These are phyloP conservation scores for Tetrapisispora arboricola DNA, from an alignment of 805 yeast species.

Conservation along the genomic window DNA sequence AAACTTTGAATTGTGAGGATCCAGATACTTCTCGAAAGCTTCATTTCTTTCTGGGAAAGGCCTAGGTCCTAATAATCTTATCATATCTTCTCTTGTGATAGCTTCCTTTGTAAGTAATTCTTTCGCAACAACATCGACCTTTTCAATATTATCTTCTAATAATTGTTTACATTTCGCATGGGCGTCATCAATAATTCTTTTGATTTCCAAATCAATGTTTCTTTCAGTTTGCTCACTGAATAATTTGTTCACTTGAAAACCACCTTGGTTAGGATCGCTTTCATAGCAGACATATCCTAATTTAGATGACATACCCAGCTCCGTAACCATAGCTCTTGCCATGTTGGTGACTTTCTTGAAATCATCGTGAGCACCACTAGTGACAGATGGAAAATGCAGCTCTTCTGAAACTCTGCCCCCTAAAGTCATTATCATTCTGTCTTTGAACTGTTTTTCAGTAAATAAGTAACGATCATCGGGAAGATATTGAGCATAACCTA, in stretches of 20 bases:
- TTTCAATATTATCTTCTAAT: slow-evolving; percentile 57
- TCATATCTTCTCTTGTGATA: slow-evolving; percentile 89
- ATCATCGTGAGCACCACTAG: slow-evolving; percentile 94
- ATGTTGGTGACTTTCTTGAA: slow-evolving; percentile 90
- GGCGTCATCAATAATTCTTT: slow-evolving; percentile 65
- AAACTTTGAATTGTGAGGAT: slow-evolving; percentile 20
- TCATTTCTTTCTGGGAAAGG: slow-evolving; percentile 87
- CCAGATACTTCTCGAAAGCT: slow-evolving; percentile 83
- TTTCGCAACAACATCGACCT: slow-evolving; percentile 79
- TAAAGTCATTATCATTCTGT: slow-evolving; percentile 91
- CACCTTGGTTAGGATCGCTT: slow-evolving; percentile 30
- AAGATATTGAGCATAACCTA: slow-evolving; percentile 94
- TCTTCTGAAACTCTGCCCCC: slow-evolving; percentile 98
- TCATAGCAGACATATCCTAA: slow-evolving; percentile 74
- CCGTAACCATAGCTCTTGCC: slow-evolving; percentile 88
- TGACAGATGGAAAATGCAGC: slow-evolving; percentile 79
- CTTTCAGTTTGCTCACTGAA: slow-evolving; percentile 82
- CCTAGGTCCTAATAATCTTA: slow-evolving; percentile 78
- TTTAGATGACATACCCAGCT: slow-evolving; percentile 81
- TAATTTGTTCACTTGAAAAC: slow-evolving; percentile 52
- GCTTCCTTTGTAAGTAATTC: slow-evolving; percentile 81
- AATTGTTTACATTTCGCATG: slow-evolving; percentile 62
- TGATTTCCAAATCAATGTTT: slow-evolving; percentile 72
- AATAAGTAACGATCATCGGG: slow-evolving; percentile 86
- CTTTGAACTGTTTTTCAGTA: slow-evolving; percentile 65